Conservation (phyloP, 2,329 filamentous ascomycete species). For the Trichoderma simmonsii region DNA sequence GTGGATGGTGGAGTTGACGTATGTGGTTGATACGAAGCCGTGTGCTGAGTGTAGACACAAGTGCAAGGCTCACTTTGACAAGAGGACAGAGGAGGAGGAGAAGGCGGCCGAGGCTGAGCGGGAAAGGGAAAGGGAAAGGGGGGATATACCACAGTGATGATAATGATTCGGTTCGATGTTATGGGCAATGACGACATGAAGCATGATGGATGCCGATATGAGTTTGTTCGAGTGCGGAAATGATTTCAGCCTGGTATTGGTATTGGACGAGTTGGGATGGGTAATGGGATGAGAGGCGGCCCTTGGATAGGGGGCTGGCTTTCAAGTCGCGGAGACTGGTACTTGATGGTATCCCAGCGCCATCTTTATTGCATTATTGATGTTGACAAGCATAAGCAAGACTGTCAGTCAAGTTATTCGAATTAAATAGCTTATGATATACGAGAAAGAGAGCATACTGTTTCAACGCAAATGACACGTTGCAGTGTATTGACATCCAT, state of each 20-base stretch:
- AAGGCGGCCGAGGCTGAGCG: not conserved
- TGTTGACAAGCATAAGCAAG: not conserved
- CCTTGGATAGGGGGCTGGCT: not conserved
- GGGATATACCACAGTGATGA: not conserved
- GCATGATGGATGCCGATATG: not conserved
- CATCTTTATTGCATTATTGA: not conserved
- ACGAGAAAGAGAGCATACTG: not conserved
- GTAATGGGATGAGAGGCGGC: not conserved
- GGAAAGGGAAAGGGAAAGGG: not conserved
- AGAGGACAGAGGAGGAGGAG: constrained; percentile 11
- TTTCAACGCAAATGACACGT: not conserved
- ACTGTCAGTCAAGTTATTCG: not conserved
- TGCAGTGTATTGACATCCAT: not conserved
- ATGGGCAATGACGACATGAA: not conserved
- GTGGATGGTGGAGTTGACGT: constrained; percentile 13
- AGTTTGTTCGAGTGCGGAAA: not conserved
- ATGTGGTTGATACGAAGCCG: not conserved
- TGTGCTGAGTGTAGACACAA: constrained; percentile 8
- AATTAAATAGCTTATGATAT: not conserved
- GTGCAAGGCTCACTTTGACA: constrained; percentile 2
- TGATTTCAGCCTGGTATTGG: not conserved
- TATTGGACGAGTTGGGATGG: not conserved
- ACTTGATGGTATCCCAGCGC: not conserved
- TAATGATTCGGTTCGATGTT: not conserved
- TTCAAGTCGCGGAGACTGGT: not conserved